phyloP scores from a whole-genome alignment of 441 rosid species.

The Isatis lusitanica region DNA sequence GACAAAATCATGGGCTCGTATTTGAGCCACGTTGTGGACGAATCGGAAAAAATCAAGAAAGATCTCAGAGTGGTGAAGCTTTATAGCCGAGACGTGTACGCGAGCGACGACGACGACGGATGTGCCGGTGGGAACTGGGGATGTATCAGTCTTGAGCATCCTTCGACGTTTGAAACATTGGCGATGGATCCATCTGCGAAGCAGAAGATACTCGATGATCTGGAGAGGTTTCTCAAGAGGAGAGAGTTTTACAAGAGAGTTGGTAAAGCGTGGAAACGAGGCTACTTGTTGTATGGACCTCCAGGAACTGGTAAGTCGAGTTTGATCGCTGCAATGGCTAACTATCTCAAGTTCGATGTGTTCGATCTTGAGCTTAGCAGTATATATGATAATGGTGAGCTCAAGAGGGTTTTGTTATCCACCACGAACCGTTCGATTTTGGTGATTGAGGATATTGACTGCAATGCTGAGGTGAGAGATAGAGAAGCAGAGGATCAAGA shows the following conservation, averaged over 20 bases:
- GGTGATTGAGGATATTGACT: constrained; percentile 62
- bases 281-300: constrained; percentile 58
- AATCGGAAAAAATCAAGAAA: constrained; percentile 44
- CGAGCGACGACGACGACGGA: constrained; percentile 26
- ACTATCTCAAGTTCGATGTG: constrained; percentile 51
- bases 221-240: constrained; percentile 43
- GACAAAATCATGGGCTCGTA: constrained; percentile 42
- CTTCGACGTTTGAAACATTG: constrained; percentile 50
- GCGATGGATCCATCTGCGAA: constrained; percentile 51
- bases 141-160: constrained; percentile 48
- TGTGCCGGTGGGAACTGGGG: constrained; percentile 40
- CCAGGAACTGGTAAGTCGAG: constrained; percentile 68
- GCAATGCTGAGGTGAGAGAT: constrained; percentile 42
- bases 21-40: constrained; percentile 37
- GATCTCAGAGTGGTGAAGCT: constrained; percentile 42
- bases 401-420: constrained; percentile 48
- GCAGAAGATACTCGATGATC: constrained; percentile 39
- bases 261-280: constrained; percentile 65
- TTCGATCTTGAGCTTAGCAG: constrained; percentile 49
- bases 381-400: constrained; percentile 34
- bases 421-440: constrained; percentile 56
- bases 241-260: constrained; percentile 53
- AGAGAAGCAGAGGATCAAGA: constrained; percentile 30
- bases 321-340: constrained; percentile 65
- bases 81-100: constrained; percentile 37